A percentile compares a stretch with the other conserved stretches of the same genome.
phyloP scores from a whole-genome alignment of 306 rosid genomes.

The Aeschynomene evenia region DNA sequence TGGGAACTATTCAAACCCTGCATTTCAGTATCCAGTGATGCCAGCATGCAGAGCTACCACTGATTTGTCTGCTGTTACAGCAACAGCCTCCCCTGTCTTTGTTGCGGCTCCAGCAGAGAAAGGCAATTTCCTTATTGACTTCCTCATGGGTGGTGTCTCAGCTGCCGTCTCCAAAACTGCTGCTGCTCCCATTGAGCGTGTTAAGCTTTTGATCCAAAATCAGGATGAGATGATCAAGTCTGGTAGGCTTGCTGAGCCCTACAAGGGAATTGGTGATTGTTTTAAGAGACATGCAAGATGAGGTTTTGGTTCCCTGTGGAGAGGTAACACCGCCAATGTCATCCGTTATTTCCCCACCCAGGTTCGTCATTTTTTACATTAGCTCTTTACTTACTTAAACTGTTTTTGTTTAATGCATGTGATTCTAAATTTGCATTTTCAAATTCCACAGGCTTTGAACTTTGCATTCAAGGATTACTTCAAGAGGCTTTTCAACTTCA shows the following conservation, averaged over 20 bases:
- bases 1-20: slow-evolving; percentile 66
- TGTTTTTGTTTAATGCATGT: neutral
- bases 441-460: slow-evolving; percentile 66
- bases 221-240: slow-evolving; percentile 86
- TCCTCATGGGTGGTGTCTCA: slow-evolving; percentile 95
- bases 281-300: slow-evolving; percentile 59
- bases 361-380: slow-evolving; percentile 31
- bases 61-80: slow-evolving; percentile 55
- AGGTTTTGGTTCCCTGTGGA: slow-evolving; percentile 68
- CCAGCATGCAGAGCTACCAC: slow-evolving; percentile 52
- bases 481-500: slow-evolving; percentile 90
- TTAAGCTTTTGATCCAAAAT: slow-evolving; percentile 86
- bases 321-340: slow-evolving; percentile 89
- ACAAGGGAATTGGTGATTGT: slow-evolving; percentile 94
- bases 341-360: slow-evolving; percentile 88
- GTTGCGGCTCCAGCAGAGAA: slow-evolving; percentile 82
- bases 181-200: slow-evolving; percentile 94
- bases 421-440: slow-evolving; percentile 14
- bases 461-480: slow-evolving; percentile 94
- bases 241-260: slow-evolving; percentile 84
- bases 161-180: slow-evolving; percentile 96
- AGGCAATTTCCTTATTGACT: slow-evolving; percentile 63
- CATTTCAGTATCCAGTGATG: slow-evolving; percentile 52
- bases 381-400: neutral
- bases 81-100: slow-evolving; percentile 75